Evolutionary conservation across 805 yeast species (phyloP), one percentile per base, ranked within the genome.

Genomic region (Candida wancherniae): DNA sequence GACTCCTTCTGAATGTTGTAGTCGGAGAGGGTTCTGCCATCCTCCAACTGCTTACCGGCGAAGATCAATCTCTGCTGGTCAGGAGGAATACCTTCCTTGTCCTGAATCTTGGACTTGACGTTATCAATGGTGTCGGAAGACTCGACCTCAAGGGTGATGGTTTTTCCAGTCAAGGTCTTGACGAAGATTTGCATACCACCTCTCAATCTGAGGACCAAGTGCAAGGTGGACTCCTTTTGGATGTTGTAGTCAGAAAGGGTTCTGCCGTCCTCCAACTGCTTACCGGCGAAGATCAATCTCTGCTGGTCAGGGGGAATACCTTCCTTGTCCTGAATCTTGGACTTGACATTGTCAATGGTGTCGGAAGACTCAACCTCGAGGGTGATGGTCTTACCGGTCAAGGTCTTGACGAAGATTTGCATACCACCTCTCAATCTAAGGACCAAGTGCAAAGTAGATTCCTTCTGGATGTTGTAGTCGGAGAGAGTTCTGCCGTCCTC

Each of bases 261-360:
- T 77, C 96, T 84, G 51, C 96, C 96, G 47, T 84, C 92, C 70
- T 86, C 95, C 64, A 87, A 79, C 72, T 85, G 95, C 76, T 86
- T 87, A 77, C 96, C 96, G 55, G 96, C 96, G 57, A 87, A 88
- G 73, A 88, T 86, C 57, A 87, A 78, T 73, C 96, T 81, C 73
- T 88, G 97, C 68, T 87, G 95, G 69, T 86, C 96, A 53, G 95
- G 95, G 63, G 97, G 96, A 56, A 87, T 86, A 59, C 96, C 96
- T 67, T 87, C 95, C 73, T 84, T 86, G 74, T 86, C 96, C 75
- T 85, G 95, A 61, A 88, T 87, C 77, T 87, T 87, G 56, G 94
- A 73, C 76, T 86, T 88, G 72, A 71, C 75, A 45, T 85, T 86
- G 77, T 87, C 96, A 61, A 90, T 86, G 42, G 96, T 86, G 77